A percentile compares a stretch with the other conserved stretches of the same genome.
These are phyloP conservation scores for Gossypium turneri DNA, from an alignment of 345 rosid species.

Conservation along the genomic window DNA sequence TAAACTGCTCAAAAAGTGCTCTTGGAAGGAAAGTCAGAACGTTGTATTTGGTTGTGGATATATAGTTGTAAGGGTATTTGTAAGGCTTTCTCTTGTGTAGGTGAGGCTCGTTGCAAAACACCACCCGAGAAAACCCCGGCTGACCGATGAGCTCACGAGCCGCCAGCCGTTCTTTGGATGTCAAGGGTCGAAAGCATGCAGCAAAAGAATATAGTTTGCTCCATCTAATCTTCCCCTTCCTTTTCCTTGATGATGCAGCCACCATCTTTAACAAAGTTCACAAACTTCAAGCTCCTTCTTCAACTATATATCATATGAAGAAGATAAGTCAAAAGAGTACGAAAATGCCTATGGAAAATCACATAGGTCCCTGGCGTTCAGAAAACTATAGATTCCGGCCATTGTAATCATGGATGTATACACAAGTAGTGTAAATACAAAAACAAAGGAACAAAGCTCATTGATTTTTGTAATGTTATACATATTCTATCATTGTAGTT, in stretches of 20 bases:
- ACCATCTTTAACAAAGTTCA: neutral
- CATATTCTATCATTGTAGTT: neutral
- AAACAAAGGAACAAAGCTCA: neutral
- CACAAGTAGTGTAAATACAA: neutral
- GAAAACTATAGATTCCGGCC: neutral
- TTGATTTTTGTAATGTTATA: neutral
- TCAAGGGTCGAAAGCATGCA: constrained; percentile 31
- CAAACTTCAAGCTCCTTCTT: neutral
- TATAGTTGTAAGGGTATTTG: constrained; percentile 44
- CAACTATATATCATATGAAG: too few relatives aligned
- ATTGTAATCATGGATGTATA: neutral
- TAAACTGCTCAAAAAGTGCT: constrained; percentile 72
- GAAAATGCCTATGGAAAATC: constrained; percentile 1
- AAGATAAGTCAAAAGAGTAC: too few relatives aligned
- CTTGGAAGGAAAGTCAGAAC: constrained; percentile 58
- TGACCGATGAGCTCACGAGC: constrained; percentile 27
- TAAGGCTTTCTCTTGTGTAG: constrained; percentile 38
- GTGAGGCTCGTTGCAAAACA: constrained; percentile 55
- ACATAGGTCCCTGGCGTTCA: neutral
- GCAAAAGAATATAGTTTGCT: constrained; percentile 47
- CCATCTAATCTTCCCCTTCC: constrained; percentile 34
- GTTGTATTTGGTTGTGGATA: constrained; percentile 63
- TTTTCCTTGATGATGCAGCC: constrained; percentile 14
- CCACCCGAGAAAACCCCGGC: constrained; percentile 42
- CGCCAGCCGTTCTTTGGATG: constrained; percentile 4